phyloP scores from a whole-genome alignment of 495 filamentous ascomycete genomes.

The Endocarpon pusillum region DNA sequence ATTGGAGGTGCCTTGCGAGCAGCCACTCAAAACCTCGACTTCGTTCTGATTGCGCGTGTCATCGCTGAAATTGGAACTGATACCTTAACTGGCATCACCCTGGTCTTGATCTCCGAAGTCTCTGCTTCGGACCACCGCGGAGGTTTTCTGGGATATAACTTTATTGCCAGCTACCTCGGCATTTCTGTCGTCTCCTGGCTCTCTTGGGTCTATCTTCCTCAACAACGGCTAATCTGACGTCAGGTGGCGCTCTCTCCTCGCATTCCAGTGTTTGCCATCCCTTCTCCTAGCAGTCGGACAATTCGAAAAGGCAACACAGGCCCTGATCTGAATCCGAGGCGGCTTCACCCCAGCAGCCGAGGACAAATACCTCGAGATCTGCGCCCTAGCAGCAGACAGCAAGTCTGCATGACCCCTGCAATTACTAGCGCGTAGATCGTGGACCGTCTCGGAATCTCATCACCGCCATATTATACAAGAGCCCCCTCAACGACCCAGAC shows the following conservation, averaged over 20 bases:
- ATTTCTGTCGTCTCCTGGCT: conserved; percentile 48
- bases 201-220: conserved; percentile 38
- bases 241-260: conserved; percentile 37
- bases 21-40: conserved; percentile 30
- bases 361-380: conserved; percentile 25
- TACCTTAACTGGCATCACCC: conserved; percentile 33
- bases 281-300: conserved; percentile 28
- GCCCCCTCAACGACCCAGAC: conserved; percentile 15
- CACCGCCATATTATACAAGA: conserved; percentile 27
- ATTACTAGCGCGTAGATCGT: conserved; percentile 38
- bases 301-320: conserved; percentile 21
- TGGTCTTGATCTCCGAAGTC: conserved; percentile 34
- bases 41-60: conserved; percentile 37
- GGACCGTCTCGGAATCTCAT: conserved; percentile 32
- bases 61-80: conserved; percentile 39
- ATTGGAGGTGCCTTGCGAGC: conserved; percentile 36
- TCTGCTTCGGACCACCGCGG: conserved; percentile 29
- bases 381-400: conserved; percentile 16
- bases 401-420: conserved; percentile 31
- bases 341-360: too few relatives aligned
- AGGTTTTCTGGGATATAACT: conserved; percentile 31
- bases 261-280: conserved; percentile 37
- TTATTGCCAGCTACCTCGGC: conserved; percentile 40
- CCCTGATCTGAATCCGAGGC: conserved; percentile 17
- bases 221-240: conserved; percentile 31